Evolutionary conservation across 176 grass and related monocot genomes (phyloP), one percentile per base, ranked within the genome.

Genomic region (Cenchrus purpureus): DNA sequence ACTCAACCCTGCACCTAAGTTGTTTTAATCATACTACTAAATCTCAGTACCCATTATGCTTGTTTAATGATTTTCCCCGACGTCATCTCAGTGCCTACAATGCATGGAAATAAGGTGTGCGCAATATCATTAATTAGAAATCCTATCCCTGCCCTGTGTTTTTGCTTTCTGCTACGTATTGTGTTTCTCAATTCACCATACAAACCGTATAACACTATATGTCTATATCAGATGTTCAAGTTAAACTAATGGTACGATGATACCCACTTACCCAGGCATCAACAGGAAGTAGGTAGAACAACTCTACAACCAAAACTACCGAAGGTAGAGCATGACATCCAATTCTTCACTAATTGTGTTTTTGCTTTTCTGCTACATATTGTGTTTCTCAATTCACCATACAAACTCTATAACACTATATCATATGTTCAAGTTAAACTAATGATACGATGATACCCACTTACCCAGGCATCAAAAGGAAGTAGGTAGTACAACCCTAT

Each of bases 361-460:
- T 32, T 32, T 32, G 31, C 31, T 9, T 74, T 50, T 68, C 17
- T 55, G 49, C 62, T 40, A 16, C 15, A 57, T 12, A 31, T 17
- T 32, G 25, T 73, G 48, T 14, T 81, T 56, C 20, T 76, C 3
- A 31, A 55, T 68, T 81, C 43, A 76, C 66, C 44, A 4, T 46
- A 61, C 42, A 85, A 52, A 61, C 7, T 16, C 9, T 20, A 53
- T 22, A 56, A 32, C 52, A 69, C 45, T 22, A 67, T 31, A 7
- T 65, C 48, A 40, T 20, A 55, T 11, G 53, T 57, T 87, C 44
- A 52, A 70, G 76, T 62, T 60, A 78, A 82, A 68, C 37, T 54
- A 55, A 22, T 20, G 14, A 77, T 77, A 68, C 7, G 6, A 59
- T 2, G 13, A 82, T 82, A 56, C 65, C 19, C 19, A 59, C 19